Conservation (phyloP, 2,329 filamentous ascomycete species). For the Fusarium ramigenum region DNA sequence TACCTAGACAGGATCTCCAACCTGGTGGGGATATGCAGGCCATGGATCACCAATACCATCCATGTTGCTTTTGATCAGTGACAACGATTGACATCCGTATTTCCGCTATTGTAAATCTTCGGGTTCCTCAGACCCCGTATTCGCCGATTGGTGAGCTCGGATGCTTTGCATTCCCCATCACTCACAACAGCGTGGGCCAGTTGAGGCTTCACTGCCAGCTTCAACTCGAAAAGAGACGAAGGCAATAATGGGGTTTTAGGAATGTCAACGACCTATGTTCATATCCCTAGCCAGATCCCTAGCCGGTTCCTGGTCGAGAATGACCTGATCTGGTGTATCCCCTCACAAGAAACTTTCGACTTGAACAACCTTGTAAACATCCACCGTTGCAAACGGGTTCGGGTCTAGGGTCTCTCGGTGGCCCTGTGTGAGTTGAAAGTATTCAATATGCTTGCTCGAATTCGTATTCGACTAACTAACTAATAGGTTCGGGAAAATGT, state of each 20-base stretch:
- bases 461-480: conserved; percentile 11
- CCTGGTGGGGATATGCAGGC: neutral
- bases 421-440: neutral
- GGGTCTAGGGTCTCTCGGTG: neutral
- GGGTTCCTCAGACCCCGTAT: neutral
- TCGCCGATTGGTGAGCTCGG: neutral
- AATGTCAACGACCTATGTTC: neutral
- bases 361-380: neutral
- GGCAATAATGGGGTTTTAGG: neutral
- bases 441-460: neutral
- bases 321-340: neutral
- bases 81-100: neutral
- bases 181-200: neutral
- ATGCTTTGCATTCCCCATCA: neutral
- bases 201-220: neutral
- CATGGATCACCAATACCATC: neutral
- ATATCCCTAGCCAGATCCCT: neutral
- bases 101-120: neutral
- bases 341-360: conserved; percentile 4
- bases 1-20: neutral
- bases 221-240: neutral
- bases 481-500: neutral
- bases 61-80: neutral
- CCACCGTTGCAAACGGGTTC: neutral
- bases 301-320: neutral